Evolutionary conservation across 139 green algal genomes (phyloP).

Genomic region (Desmodesmus armatus): DNA sequence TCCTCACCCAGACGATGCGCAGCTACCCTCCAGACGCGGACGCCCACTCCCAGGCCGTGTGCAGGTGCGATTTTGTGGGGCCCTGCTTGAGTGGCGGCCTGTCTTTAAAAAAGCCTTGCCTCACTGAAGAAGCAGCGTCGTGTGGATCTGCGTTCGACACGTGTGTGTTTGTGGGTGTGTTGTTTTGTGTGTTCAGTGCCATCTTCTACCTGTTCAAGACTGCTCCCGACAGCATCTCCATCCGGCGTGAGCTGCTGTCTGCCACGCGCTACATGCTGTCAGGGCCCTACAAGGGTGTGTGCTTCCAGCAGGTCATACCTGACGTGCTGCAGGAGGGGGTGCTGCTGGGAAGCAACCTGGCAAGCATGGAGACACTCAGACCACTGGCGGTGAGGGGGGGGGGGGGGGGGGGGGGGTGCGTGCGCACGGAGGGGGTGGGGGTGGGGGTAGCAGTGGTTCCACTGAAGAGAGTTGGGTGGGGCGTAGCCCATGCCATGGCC

Average conservation of each 20-base stretch:
- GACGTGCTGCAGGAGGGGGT: slow-evolving; percentile 83
- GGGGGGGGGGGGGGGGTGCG: no score
- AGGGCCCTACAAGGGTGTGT: slow-evolving; percentile 25
- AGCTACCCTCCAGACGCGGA: slow-evolving; percentile 46
- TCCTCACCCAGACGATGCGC: slow-evolving; percentile 54
- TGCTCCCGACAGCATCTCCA: slow-evolving; percentile 76
- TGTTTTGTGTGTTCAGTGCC: no score
- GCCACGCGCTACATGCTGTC: slow-evolving; percentile 77
- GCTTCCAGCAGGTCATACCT: slow-evolving; percentile 55
- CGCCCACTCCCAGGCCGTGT: slow-evolving; percentile 20
- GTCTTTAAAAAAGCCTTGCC: background rate
- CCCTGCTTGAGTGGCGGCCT: background rate
- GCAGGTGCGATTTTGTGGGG: slow-evolving; percentile 8
- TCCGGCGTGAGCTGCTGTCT: slow-evolving; percentile 89
- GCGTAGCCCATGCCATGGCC: no score
- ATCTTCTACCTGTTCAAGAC: slow-evolving; percentile 45
- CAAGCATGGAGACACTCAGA: slow-evolving; percentile 80
- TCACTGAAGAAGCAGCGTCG: background rate
- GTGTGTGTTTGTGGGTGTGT: background rate
- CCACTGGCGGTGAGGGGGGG: slow-evolving; percentile 71
- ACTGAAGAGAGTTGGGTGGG: no score
- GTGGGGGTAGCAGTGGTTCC: no score
- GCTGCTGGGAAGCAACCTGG: slow-evolving; percentile 78
- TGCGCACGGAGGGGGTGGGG: no score
- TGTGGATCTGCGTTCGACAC: background rate